These are phyloP conservation scores for Ascoidea asiatica DNA, from an alignment of 805 yeast genomes.

Conservation along the genomic window DNA sequence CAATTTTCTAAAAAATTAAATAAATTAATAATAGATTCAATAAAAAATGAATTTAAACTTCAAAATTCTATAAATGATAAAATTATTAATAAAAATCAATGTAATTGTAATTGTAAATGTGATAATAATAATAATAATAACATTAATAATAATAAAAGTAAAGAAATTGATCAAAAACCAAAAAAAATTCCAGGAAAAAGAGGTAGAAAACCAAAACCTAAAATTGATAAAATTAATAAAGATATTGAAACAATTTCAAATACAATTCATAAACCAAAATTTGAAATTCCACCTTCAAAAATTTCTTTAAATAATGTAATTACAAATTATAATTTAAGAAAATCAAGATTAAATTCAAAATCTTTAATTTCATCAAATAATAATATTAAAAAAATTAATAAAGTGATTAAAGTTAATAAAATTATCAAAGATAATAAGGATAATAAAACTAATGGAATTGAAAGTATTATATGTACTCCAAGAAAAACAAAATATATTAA, in stretches of 20 bases:
- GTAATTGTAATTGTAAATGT: no score
- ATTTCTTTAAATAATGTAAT: neutral
- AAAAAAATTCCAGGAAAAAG: no score
- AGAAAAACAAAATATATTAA: neutral
- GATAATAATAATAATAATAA: neutral
- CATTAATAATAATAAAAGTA: neutral
- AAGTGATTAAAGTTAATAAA: no score
- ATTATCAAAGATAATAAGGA: no score
- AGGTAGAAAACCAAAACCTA: neutral
- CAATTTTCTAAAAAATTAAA: no score
- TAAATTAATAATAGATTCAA: neutral
- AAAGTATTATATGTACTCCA: neutral
- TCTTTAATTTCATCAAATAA: neutral
- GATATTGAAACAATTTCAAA: no score
- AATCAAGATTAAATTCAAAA: neutral
- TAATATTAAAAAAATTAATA: no score
- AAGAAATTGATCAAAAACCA: no score
- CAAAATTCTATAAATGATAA: neutral
- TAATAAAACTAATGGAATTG: neutral
- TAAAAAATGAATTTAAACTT: neutral
- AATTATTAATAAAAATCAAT: no score
- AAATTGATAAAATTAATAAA: no score
- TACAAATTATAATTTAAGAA: neutral
- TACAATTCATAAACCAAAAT: neutral
- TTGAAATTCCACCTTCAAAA: neutral